Conservation (phyloP, 768 basidiomycete genomes). For the Amanita exitialis region DNA sequence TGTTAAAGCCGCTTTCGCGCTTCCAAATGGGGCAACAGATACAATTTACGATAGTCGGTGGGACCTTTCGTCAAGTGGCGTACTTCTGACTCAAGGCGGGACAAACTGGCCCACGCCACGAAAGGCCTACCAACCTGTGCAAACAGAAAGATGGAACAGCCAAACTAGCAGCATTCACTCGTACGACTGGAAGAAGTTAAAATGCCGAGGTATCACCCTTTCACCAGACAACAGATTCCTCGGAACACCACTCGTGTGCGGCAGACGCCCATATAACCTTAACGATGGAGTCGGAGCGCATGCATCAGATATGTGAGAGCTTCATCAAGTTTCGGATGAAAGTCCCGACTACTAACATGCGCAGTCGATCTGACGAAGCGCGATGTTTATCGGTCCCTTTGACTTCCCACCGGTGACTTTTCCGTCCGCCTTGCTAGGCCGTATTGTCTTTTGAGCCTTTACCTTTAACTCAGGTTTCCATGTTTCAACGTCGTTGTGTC, state of each 20-base stretch:
- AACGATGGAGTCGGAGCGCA: not conserved
- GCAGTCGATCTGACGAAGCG: not conserved
- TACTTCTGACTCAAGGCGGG: not conserved
- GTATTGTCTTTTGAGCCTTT: too few species aligned
- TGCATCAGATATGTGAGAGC: conserved; percentile 3
- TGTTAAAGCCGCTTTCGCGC: not conserved
- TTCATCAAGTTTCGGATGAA: not conserved
- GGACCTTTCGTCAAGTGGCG: not conserved
- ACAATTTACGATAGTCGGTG: not conserved
- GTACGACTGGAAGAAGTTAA: not conserved
- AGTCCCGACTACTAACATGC: too few species aligned
- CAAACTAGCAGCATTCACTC: not conserved
- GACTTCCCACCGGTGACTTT: not conserved
- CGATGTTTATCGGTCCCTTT: not conserved
- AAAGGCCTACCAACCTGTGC: not conserved
- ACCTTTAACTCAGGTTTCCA: too few species aligned
- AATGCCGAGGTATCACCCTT: not conserved
- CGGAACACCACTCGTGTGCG: not conserved
- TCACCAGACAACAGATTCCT: not conserved
- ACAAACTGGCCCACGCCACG: not conserved
- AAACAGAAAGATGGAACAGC: not conserved
- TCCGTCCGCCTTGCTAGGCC: too few species aligned
- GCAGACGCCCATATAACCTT: not conserved
- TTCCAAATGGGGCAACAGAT: not conserved
- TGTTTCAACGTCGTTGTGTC: too few species aligned